Evolutionary conservation across 768 basidiomycete genomes (phyloP), one percentile per base, ranked within the genome.

Genomic region (Termitomyces sp.): DNA sequence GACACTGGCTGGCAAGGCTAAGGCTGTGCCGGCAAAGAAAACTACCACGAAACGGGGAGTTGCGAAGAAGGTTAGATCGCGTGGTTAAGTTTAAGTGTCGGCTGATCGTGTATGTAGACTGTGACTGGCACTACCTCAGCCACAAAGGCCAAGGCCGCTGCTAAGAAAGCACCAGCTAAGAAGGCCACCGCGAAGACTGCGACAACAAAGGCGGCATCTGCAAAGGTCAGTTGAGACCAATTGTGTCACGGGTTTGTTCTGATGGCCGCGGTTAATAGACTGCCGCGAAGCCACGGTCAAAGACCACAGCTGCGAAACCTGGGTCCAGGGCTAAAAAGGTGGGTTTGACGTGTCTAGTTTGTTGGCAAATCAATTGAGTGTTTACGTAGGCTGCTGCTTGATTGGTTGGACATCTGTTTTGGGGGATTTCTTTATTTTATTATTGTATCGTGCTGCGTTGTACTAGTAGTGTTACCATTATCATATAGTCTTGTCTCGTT

Each of bases 1-100:
- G 84, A 86, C 86, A 25, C 12, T 62, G n/a, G 50, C 56, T 50
- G 57, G 63, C 15, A 65, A 76, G 66, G 75, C 77, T 4, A 78
- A 77, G 68, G 65, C 71, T 38, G 77, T 76, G 25, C 68, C 75
- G 12, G 69, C 69, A 20, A 74, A 76, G 66, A 76, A 77, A 67
- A 65, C 73, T 4, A 65, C 77, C 15, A 61, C 77, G n/a, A 43
- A 73, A 20, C 71, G 68, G 36, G 56, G 55, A 7, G 11, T 17
- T 2, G 32, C 5, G 42, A 56, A 56, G 31, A 56, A 56, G 55
- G 55, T 56, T 17, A 10, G 10, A 42, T 12, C 32, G 5, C 15
- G 2, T 32, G 42, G 2, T 10, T 8, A 20, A 6, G 31, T n/a
- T 10, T 42, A n/a, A n/a, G 42, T 14, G 10, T n/a, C 14, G 3